Base-by-base conservation (phyloP, 306 rosid species). In the cucumber (Cucumis sativus) region DNA sequence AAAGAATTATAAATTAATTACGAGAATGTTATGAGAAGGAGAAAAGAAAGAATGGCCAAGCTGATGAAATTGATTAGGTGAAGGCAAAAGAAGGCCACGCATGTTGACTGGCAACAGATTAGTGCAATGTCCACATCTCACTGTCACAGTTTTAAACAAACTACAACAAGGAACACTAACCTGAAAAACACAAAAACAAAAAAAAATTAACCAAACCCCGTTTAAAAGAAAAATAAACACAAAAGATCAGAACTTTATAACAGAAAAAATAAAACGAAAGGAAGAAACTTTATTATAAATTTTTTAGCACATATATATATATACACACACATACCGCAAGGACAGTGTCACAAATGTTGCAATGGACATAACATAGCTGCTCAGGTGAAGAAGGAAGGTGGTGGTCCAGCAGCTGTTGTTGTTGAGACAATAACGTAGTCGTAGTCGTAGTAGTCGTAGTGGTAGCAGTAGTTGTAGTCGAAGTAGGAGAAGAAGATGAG, bases 351-450 rank as follows among this genome's bases (percentile, higher is more conserved):
- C 98, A 93, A 68, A 93, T 88, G 84, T 67, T 93, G 91, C 98
- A 93, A 78, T 93, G 97, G 78, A 91, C 98, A 88, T 93, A 93
- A 83, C 98, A 93, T 84, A 93, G 97, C 87, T 93, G 98, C 83
- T 93, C 98, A 78, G 97, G 81, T 33, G 37, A 33, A 67, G 96
- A 85, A 79, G 94, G 88, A 79, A 86, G 91, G 92, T 90, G 97
- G 96, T 91, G 95, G 89, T 87, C 88, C 81, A 93, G 84, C 81
- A 85, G 78, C 81, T 88, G 78, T 13, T 47, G 47, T 57, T 43
- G 65, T 12, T 23, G 68, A 62, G 68, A 57, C 37, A 33, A 33
- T 16, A 52, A 52, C 8, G 57, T 52, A 52, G 57, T 52, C 8
- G 57, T 16, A 52, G 57, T 28, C 2, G 41, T 30, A 63, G 74